Conservation (phyloP, 768 basidiomycete species). For the Mycena venus region DNA sequence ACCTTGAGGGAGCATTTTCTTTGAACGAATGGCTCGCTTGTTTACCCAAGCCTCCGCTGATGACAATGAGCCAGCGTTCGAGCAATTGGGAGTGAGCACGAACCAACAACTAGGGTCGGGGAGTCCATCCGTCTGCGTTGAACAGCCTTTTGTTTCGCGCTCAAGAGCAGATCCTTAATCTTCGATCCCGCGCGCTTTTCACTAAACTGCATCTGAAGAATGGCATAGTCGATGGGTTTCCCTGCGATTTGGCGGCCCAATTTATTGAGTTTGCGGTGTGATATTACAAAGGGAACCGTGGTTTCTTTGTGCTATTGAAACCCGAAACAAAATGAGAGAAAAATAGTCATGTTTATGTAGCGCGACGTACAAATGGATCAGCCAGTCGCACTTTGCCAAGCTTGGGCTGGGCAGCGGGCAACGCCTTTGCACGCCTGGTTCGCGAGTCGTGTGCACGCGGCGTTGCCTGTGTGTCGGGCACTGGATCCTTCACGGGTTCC, state of each 20-base stretch:
- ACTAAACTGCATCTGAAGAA: slow-evolving; percentile 96
- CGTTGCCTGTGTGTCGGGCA: slow-evolving; percentile 22
- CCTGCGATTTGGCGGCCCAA: slow-evolving; percentile 90
- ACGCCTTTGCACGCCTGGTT: not conserved
- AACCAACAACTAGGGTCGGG: slow-evolving; percentile 85
- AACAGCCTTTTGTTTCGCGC: slow-evolving; percentile 88
- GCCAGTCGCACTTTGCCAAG: slow-evolving; percentile 38
- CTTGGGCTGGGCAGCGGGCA: not conserved
- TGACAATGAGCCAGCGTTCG: slow-evolving; percentile 8
- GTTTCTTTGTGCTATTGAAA: slow-evolving; percentile 89
- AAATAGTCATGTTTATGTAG: not conserved
- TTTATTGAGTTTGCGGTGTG: slow-evolving; percentile 92
- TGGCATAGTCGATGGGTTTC: slow-evolving; percentile 94
- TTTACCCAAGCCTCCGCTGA: slow-evolving; percentile 95
- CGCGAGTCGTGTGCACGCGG: slow-evolving; percentile 9
- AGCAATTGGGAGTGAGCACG: slow-evolving; percentile 49
- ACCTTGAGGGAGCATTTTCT: slow-evolving; percentile 85
- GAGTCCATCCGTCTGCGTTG: slow-evolving; percentile 82
- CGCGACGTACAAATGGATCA: slow-evolving; percentile 32
- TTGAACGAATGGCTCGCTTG: slow-evolving; percentile 77
- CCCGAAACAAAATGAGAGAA: not conserved
- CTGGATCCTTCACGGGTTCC: slow-evolving; percentile 6
- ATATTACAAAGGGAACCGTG: slow-evolving; percentile 93
- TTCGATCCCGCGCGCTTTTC: slow-evolving; percentile 91
- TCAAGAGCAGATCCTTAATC: slow-evolving; percentile 89